phyloP scores from a whole-genome alignment of 306 rosid species.

The Cucumis hystrix region DNA sequence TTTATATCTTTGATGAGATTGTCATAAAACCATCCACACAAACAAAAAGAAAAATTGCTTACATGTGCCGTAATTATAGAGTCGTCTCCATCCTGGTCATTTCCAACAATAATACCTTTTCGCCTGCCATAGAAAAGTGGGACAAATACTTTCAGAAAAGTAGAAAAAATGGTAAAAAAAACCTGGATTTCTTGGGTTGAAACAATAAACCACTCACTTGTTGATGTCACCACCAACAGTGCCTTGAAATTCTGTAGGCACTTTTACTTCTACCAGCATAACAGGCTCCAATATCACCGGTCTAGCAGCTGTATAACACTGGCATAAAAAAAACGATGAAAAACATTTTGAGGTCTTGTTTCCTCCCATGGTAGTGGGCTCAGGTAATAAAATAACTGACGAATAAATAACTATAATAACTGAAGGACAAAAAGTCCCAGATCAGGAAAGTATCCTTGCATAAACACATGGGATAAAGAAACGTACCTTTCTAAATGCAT shows the following conservation, averaged over 20 bases:
- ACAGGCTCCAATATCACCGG: conserved; percentile 96
- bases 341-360: background rate
- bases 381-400: background rate
- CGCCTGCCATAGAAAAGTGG: conserved; percentile 38
- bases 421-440: background rate
- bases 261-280: conserved; percentile 92
- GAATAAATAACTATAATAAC: background rate
- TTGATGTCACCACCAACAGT: conserved; percentile 93
- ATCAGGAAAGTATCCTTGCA: background rate
- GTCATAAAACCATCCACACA: background rate
- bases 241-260: conserved; percentile 97
- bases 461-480: background rate
- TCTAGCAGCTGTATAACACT: conserved; percentile 77
- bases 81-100: conserved; percentile 98
- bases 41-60: conserved; percentile 15
- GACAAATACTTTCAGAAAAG: background rate
- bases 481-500: conserved; percentile 90
- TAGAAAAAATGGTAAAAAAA: conserved; percentile 8
- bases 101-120: conserved; percentile 88
- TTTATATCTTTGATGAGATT: background rate
- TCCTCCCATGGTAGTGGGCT: background rate
- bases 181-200: background rate
- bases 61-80: conserved; percentile 82
- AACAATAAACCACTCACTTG: conserved; percentile 45
- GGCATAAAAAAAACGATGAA: background rate